These are phyloP conservation scores for Backusella australiensis DNA, from an alignment of 192 early-diverging fungal genomes.

Conservation along the genomic window DNA sequence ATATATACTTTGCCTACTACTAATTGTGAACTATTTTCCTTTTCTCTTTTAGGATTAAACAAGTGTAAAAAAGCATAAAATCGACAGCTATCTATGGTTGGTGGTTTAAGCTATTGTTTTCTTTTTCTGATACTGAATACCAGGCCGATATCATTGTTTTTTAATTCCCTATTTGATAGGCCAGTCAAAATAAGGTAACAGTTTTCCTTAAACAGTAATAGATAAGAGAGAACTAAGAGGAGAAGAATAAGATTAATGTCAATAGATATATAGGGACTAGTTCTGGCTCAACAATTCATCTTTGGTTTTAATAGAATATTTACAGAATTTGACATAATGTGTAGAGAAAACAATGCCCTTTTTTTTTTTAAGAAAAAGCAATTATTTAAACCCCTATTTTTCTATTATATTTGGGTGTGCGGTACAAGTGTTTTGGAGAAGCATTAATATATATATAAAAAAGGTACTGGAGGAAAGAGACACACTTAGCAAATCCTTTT, in stretches of 20 bases:
- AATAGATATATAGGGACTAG: not conserved
- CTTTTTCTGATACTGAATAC: not conserved
- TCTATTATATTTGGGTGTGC: not conserved
- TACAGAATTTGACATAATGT: not conserved
- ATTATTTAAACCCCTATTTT: not conserved
- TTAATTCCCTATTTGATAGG: not conserved
- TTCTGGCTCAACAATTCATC: not conserved
- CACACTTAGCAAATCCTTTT: not conserved
- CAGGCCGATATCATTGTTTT: not conserved
- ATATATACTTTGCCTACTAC: not conserved
- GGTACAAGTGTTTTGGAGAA: not conserved
- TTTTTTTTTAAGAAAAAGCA: not conserved
- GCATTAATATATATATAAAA: not conserved
- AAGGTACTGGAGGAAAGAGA: not conserved
- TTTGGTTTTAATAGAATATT: not conserved
- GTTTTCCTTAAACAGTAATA: not conserved
- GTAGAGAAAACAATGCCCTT: not conserved
- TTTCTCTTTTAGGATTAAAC: not conserved
- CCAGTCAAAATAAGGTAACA: not conserved
- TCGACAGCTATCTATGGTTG: not conserved
- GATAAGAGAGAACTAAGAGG: not conserved
- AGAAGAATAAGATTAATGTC: not conserved
- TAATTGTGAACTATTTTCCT: not conserved
- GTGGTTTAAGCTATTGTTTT: not conserved
- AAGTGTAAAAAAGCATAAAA: not conserved